phyloP scores from a whole-genome alignment of 2,329 filamentous ascomycete genomes.

The Chrysoporthe austroafricana region DNA sequence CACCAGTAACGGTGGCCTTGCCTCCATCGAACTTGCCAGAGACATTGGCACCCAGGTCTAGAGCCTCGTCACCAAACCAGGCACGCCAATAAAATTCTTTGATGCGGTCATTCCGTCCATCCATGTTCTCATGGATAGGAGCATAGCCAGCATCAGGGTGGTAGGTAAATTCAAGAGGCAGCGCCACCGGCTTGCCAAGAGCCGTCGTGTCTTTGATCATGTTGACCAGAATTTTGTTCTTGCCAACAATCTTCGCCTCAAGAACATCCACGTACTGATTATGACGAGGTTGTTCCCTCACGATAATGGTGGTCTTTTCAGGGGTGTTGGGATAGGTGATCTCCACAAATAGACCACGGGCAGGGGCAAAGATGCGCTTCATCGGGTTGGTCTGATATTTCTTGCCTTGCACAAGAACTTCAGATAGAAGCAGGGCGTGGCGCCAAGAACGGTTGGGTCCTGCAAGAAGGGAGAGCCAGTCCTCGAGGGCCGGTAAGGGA shows the following conservation, averaged over 20 bases:
- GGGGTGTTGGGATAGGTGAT: slow-evolving; percentile 82
- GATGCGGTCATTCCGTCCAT: slow-evolving; percentile 93
- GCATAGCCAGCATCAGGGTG: slow-evolving; percentile 95
- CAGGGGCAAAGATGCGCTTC: slow-evolving; percentile 85
- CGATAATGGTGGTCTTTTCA: slow-evolving; percentile 79
- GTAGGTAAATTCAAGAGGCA: slow-evolving; percentile 89
- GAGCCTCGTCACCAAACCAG: slow-evolving; percentile 88
- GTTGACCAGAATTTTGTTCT: slow-evolving; percentile 83
- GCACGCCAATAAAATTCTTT: slow-evolving; percentile 99
- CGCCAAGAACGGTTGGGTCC: slow-evolving; percentile 89
- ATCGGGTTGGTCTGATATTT: slow-evolving; percentile 98
- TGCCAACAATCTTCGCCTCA: slow-evolving; percentile 75
- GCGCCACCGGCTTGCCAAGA: slow-evolving; percentile 76
- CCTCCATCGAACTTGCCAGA: slow-evolving; percentile 91
- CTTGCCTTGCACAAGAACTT: slow-evolving; percentile 92
- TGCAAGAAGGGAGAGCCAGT: slow-evolving; percentile 87
- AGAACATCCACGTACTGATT: slow-evolving; percentile 89
- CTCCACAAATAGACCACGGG: slow-evolving; percentile 86
- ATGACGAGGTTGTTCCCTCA: slow-evolving; percentile 84
- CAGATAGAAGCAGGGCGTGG: slow-evolving; percentile 89
- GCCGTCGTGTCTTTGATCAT: slow-evolving; percentile 94
- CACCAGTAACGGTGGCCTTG: slow-evolving; percentile 80
- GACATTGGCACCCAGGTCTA: slow-evolving; percentile 83
- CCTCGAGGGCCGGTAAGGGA: slow-evolving; percentile 75
- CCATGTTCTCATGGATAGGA: slow-evolving; percentile 97